Base-by-base conservation (phyloP, 2,329 filamentous ascomycete genomes). In the Berkeleyomyces rouxiae region DNA sequence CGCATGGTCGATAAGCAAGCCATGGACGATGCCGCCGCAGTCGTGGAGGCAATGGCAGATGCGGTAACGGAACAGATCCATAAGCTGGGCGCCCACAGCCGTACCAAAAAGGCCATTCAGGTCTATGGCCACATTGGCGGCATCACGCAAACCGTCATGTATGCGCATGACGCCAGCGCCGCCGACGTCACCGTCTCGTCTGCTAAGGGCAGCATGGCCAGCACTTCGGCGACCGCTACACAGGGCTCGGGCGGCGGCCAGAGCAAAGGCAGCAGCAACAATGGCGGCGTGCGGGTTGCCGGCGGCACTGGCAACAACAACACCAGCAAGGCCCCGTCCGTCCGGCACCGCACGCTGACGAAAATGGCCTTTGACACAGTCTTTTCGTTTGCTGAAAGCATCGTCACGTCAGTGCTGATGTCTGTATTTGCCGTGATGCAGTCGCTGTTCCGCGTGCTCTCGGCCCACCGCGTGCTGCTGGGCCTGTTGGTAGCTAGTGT, bases 61-160 rank as follows among this genome's bases (percentile, higher is more conserved):
- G 78, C 90, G 11, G 83, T 87, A 7, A 86, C 86, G 23, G 87
- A 91, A 66, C 87, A 92, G 72, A 85, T 91, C 49, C 82, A 84
- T 51, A 85, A 83, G 70, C 77, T 93, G 1, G 88, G 88, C 7
- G 78, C 83, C 46, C 84, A 88, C 69, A 85, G 82, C 70, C 83
- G 85, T 66, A 91, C 88, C 2, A 87, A 86, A 73, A 83, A 87
- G 67, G 87, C 88, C 4, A 85, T 90, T 47, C 84, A 86, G 68
- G 87, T 92, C 42, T 93, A 90, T 69, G 88, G 88, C 46, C 80
- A 84, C 62, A 78, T 93, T 58, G 88, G 88, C 4, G 78, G 85
- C 66, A 82, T 86, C 70, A 83, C 79, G 2, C 80, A 86, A 66
- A 79, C 82, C 1, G 77, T 87, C 1, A 71, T 82, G 5, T 86